Base-by-base conservation (phyloP, 768 basidiomycete genomes). In the Kwoniella dejecticola region DNA sequence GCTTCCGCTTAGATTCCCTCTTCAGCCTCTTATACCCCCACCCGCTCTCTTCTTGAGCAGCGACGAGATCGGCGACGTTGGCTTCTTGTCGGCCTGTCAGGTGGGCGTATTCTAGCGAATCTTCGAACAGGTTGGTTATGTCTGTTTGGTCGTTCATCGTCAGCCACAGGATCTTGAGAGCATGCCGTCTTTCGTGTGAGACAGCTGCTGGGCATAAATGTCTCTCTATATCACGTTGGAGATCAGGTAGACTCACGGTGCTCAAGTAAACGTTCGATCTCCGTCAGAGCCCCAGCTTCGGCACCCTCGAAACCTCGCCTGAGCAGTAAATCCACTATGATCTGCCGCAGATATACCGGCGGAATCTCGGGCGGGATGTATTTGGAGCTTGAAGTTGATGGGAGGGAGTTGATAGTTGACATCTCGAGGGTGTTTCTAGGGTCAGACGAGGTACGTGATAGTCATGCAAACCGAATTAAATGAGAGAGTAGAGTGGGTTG, bases 271-370 rank as follows among this genome's bases (percentile, higher is more conserved):
- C 69, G 31, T 46, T 70, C 71, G 29, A 75, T 66, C 58, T 75
- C 74, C 7, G 57, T 53, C 8, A 75, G 19, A 19, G 67, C 71
- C 2, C 74, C 74, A 17, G 71, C 67, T 63, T 75, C 74, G 5
- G 67, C 74, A 11, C 55, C 66, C 13, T 71, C 64, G 29, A 75
- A 69, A 3, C 74, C 74, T 31, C 50, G 52, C 11, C 62, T 61
- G 30, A 65, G 60, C n/a, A 75, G 36, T 8, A 67, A 52, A 2
- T 26, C 17, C 10, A 70, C 58, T 21, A 71, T 59, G 7, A 70
- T 36, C n/a, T 69, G 61, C 3, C 48, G 47, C 7, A 75, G 50
- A 38, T 67, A 68, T n/a, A 48, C 33, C 1, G 62, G n/a, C 3
- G 72, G 60, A 12, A 49, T n/a, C 10, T 57, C 36, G 7, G 72